Evolutionary conservation across 2,329 filamentous ascomycete species (phyloP), one percentile per base, ranked within the genome.

Genomic region (Fusarium sp.): DNA sequence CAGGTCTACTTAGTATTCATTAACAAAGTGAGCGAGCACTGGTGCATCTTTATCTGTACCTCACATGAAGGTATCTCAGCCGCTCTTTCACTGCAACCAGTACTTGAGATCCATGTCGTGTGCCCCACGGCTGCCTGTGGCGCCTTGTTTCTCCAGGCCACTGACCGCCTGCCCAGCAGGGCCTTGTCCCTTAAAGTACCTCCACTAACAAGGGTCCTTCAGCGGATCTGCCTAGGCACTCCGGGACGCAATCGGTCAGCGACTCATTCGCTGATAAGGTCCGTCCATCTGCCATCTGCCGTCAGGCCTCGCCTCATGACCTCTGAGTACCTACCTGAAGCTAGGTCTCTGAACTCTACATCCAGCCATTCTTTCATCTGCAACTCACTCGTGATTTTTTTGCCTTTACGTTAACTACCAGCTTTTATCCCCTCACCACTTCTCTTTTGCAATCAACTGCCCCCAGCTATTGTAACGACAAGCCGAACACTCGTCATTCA

Each of bases 191-290:
- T 58, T 63, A 48, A 49, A 56, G 45, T 50, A 56, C 60, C 47
- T 67, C 43, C 56, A 53, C 64, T 55, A 62, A 56, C 68, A 64
- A 55, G 68, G 68, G 71, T 67, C 56, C 48, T 56, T 51, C 55
- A 63, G 69, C 60, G 59, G 67, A 70, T 68, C 71, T 74, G 65
- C 64, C 69, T 73, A 44, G 57, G 56, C 37, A 48, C 56, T 65
- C 24, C 15, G 41, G 58, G 64, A 66, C 70, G 52, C 67, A 65
- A 60, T 71, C 71, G 63, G 71, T 72, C 71, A 73, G 71, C 68
- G 67, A 68, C 64, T 62, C 70, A 73, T 54, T 60, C 68, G 61
- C 56, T 66, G 71, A 73, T 74, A 73, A 72, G 71, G 67, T 71
- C 71, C 67, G 56, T 71, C 56, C 60, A 55, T 70, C 56, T 68